These are phyloP conservation scores for Chernovozyma sophiae-reginae DNA, from an alignment of 1,139 yeast species.

Conservation along the genomic window DNA sequence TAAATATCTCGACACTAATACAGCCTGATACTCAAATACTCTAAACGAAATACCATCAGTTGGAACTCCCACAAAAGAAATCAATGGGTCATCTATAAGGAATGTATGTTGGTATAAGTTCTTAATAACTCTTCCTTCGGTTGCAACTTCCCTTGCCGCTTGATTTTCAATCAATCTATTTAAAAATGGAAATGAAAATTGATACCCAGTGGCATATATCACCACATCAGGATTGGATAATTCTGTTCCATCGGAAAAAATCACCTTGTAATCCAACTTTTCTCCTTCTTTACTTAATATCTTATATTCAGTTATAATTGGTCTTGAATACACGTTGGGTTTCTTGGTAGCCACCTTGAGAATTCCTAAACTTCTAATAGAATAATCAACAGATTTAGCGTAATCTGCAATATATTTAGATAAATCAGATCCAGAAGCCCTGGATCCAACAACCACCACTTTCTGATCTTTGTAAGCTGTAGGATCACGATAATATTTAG, in stretches of 20 bases:
- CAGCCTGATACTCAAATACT: constrained; percentile 42
- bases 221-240: constrained; percentile 30
- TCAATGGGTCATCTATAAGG: constrained; percentile 30
- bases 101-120: constrained; percentile 37
- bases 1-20: constrained; percentile 30
- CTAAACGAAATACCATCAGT: constrained; percentile 37
- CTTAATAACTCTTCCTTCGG: constrained; percentile 28
- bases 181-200: constrained; percentile 40
- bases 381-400: constrained; percentile 25
- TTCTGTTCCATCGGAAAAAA: constrained; percentile 26
- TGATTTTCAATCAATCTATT: constrained; percentile 20
- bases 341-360: constrained; percentile 14
- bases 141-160: constrained; percentile 15
- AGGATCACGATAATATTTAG: constrained; percentile 35
- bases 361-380: constrained; percentile 19
- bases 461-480: constrained; percentile 24
- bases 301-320: constrained; percentile 19
- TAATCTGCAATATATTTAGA: constrained; percentile 22
- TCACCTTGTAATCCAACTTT: constrained; percentile 17
- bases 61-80: constrained; percentile 39
- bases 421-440: constrained; percentile 44
- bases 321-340: constrained; percentile 20
- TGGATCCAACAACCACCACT: constrained; percentile 39
- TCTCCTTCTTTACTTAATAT: constrained; percentile 3
- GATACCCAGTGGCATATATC: constrained; percentile 44